Evolutionary conservation across 2,329 filamentous ascomycete species (phyloP).

Genomic region (Corniculantispora saksenae): DNA sequence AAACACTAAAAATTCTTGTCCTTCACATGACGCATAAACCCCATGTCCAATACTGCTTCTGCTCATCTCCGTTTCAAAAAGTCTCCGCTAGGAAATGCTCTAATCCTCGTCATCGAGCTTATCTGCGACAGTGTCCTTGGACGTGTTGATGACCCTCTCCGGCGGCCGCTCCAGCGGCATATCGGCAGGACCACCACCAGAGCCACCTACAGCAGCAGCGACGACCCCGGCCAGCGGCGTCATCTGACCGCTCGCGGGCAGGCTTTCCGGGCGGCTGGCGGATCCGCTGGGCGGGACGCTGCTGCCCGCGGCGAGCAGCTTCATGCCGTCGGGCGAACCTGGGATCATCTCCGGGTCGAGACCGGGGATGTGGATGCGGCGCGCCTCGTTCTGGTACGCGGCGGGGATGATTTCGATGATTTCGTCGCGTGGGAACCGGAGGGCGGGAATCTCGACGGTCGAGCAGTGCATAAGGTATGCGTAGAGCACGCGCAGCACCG

Average conservation of each 20-base stretch:
- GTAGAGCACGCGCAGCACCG: slow-evolving; percentile 93
- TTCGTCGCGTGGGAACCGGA: slow-evolving; percentile 92
- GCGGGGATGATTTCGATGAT: slow-evolving; percentile 99
- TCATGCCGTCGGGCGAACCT: slow-evolving; percentile 76
- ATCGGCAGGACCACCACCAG: neutral
- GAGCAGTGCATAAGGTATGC: slow-evolving; percentile 99
- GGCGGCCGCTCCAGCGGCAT: slow-evolving; percentile 40
- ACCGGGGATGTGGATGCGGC: slow-evolving; percentile 80
- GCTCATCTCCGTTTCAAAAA: neutral
- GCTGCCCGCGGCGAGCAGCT: slow-evolving; percentile 66
- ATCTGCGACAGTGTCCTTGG: slow-evolving; percentile 52
- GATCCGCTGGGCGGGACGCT: slow-evolving; percentile 24
- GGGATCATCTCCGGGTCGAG: slow-evolving; percentile 69
- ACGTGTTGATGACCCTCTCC: slow-evolving; percentile 51
- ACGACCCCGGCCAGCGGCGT: slow-evolving; percentile 53
- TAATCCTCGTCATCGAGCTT: slow-evolving; percentile 56
- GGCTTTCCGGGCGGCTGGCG: slow-evolving; percentile 28
- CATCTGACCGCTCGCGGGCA: slow-evolving; percentile 37
- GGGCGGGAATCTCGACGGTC: slow-evolving; percentile 86
- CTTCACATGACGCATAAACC: slow-evolving; percentile 12
- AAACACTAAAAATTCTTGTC: neutral
- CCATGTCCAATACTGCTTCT: neutral
- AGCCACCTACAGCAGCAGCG: slow-evolving; percentile 36
- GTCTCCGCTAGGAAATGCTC: slow-evolving; percentile 5
- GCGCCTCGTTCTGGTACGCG: slow-evolving; percentile 94